A percentile compares a stretch with the other conserved stretches of the same genome.
phyloP scores from a whole-genome alignment of 1,284 basidiomycete species.

The Bondarzewia mesenterica region DNA sequence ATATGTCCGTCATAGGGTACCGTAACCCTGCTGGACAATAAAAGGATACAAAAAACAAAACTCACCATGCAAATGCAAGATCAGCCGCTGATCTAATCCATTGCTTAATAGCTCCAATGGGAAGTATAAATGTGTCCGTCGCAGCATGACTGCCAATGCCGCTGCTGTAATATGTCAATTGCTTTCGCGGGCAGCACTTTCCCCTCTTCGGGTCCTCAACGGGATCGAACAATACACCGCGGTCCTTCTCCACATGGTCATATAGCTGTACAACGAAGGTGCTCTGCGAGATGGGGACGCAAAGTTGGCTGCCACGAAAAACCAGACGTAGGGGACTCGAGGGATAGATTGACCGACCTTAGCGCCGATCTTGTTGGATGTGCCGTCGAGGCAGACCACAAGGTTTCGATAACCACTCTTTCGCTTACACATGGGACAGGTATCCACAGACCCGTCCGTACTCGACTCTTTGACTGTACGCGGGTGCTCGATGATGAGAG shows the following conservation, averaged over 20 bases:
- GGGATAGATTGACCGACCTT: neutral
- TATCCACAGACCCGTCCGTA: too few species aligned
- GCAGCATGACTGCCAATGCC: neutral
- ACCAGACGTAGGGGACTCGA: too few species aligned
- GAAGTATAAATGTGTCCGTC: neutral
- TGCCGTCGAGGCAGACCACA: neutral
- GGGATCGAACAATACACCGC: neutral
- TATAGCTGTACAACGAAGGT: neutral
- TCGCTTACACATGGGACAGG: neutral
- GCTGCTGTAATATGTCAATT: neutral
- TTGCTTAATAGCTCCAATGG: neutral
- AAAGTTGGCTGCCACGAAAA: too few species aligned
- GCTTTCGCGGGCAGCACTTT: neutral
- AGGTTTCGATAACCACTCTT: neutral
- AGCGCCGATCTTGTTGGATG: neutral
- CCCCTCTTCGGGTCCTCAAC: neutral
- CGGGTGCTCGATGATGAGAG: too few species aligned
- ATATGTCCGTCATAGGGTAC: too few species aligned
- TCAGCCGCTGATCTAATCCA: neutral
- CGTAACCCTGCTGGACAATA: too few species aligned
- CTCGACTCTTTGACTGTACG: too few species aligned
- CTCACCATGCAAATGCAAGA: neutral
- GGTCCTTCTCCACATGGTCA: neutral
- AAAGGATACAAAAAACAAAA: too few species aligned
- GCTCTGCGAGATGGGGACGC: too few species aligned